These are phyloP conservation scores for Furcasterigmium sp. DNA, from an alignment of 2,329 filamentous ascomycete species.

Conservation along the genomic window DNA sequence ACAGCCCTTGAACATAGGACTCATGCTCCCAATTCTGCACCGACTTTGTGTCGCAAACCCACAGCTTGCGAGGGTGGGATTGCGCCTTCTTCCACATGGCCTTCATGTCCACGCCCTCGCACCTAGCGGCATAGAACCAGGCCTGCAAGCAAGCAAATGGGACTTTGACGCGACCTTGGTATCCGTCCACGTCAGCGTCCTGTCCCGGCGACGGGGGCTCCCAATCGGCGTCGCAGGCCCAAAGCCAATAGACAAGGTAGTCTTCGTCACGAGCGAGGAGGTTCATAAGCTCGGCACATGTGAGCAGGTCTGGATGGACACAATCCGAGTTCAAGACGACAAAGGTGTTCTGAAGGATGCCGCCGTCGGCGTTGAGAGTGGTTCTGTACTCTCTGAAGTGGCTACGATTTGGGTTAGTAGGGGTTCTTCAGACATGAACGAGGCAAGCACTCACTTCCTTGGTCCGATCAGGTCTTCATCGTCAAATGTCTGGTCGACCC, in stretches of 20 bases:
- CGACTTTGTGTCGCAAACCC: slow-evolving; percentile 10
- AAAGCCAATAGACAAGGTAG: slow-evolving; percentile 6
- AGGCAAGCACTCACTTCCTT: neutral
- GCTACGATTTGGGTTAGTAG: slow-evolving; percentile 8
- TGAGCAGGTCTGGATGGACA: slow-evolving; percentile 1
- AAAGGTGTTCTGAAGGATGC: slow-evolving; percentile 11
- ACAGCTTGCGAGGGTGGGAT: slow-evolving; percentile 7
- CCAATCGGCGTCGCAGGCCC: slow-evolving; percentile 16
- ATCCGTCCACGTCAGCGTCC: slow-evolving; percentile 6
- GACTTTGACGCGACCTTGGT: slow-evolving; percentile 12
- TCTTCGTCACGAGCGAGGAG: slow-evolving; percentile 12
- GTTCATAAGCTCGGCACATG: slow-evolving; percentile 7
- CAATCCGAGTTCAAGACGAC: slow-evolving; percentile 7
- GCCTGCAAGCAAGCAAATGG: slow-evolving; percentile 5
- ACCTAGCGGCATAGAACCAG: slow-evolving; percentile 16
- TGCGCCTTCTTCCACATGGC: slow-evolving; percentile 15
- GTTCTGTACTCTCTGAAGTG: slow-evolving; percentile 13
- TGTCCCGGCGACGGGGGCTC: slow-evolving; percentile 2
- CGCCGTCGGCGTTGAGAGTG: slow-evolving; percentile 6
- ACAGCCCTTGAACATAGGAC: neutral
- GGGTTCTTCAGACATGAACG: neutral
- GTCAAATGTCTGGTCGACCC: slow-evolving; percentile 3
- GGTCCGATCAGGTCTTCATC: slow-evolving; percentile 8
- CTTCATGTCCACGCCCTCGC: slow-evolving; percentile 10
- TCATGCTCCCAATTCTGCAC: slow-evolving; percentile 11